Base-by-base conservation (phyloP, 768 basidiomycete species). In the Chalciporus chontae region DNA sequence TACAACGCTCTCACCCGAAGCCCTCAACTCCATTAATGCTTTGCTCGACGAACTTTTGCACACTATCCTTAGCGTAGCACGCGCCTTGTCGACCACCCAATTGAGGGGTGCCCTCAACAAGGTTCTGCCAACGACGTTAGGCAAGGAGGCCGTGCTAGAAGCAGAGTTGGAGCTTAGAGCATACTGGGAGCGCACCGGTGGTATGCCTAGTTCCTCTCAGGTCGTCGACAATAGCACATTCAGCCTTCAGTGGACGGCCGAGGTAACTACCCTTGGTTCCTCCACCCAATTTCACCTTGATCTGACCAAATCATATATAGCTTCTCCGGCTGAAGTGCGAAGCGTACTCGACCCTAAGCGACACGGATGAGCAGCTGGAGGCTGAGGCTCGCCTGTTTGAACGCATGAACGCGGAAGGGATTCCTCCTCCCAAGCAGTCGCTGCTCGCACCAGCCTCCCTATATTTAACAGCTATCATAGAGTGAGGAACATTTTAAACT, bases 161-260 rank as follows among this genome's bases (percentile, higher is more conserved):
- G 94, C 94, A 0, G 94, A 97, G 63, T 76, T 97, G 38, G 94
- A 96, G 66, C 68, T 96, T 40, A 78, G 90, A 61, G 90, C 90
- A 8, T 94, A 94, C 73, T 87, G 85, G 80, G 90, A 91, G 58
- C 78, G 84, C 48, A 89, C 83, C 10, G 62, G 69, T 38, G 71
- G 76, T 41, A 61, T 69, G 44, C 62, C 64, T 32, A 60, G 66
- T 27, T 43, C 63, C 23, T 64, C 65, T 19, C 48, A 46, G 18
- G 56, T 65, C 23, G 58, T 71, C 34, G 81, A 81, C 45, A 78
- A 81, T 54, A 77, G 80, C 50, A 67, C 77, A 24, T 90, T 92
- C 62, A 76, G 84, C 61, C 65, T 91, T 45, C 80, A 84, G 49
- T 87, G 78, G 83, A 79, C 80, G 5, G 90, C 83, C 60, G 86